phyloP scores from a whole-genome alignment of 306 rosid genomes.

The Sphenostylis stenocarpa region DNA sequence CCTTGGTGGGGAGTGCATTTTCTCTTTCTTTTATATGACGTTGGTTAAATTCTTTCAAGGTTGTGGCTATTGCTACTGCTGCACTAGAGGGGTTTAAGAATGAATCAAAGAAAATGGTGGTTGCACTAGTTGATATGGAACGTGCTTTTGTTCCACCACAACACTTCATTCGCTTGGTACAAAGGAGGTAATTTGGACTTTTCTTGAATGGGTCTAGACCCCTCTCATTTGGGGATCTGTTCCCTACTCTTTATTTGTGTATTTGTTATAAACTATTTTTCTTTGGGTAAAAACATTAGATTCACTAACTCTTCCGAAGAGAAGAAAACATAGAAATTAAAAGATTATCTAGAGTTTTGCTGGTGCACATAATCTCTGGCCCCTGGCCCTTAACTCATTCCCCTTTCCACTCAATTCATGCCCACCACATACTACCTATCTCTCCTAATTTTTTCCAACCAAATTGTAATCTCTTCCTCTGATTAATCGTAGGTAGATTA shows the following conservation, averaged over 20 bases:
- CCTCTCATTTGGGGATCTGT: background rate
- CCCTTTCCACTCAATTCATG: background rate
- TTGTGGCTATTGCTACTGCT: constrained; percentile 84
- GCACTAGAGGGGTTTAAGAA: constrained; percentile 84
- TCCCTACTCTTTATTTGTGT: background rate
- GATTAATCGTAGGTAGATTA: background rate
- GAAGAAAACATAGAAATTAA: background rate
- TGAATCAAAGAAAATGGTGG: constrained; percentile 96
- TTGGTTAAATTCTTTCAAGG: constrained; percentile 44
- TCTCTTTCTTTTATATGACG: constrained; percentile 23
- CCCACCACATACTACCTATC: background rate
- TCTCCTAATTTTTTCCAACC: background rate
- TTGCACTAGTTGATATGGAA: constrained; percentile 98
- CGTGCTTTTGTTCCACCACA: constrained; percentile 99
- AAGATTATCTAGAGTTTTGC: background rate
- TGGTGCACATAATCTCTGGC: background rate
- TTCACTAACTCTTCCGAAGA: background rate
- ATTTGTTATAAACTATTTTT: background rate
- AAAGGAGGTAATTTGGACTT: constrained; percentile 68
- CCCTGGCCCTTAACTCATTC: background rate
- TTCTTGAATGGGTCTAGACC: background rate
- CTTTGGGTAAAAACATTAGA: background rate
- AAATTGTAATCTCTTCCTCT: background rate
- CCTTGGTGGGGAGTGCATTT: constrained; percentile 3
- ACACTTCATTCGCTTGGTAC: constrained; percentile 94